Percentiles rank a stretch among this genome's conserved stretches.
Conservation (phyloP, 2,329 filamentous ascomycete species). For the Colletotrichum tofieldiae region DNA sequence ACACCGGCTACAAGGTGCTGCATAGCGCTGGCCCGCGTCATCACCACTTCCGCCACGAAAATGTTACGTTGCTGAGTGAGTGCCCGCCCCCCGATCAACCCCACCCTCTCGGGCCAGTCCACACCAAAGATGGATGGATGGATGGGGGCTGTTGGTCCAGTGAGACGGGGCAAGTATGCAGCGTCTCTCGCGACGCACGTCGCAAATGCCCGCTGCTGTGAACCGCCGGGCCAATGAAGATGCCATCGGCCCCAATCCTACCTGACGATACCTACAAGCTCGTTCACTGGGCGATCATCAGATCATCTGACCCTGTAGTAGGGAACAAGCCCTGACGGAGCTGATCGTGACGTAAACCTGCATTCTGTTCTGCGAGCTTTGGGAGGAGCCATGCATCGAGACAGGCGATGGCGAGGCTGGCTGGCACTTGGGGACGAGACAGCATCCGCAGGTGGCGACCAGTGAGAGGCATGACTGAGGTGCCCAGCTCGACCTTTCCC, state of each 20-base stretch:
- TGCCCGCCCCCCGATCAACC: background rate
- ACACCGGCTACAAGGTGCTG: background rate
- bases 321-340: background rate
- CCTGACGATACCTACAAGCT: background rate
- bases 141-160: background rate
- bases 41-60: conserved; percentile 4
- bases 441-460: background rate
- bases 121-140: background rate
- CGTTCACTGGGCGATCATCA: background rate
- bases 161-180: background rate
- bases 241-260: background rate
- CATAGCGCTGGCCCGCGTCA: background rate
- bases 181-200: conserved; percentile 5
- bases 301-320: background rate
- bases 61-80: background rate
- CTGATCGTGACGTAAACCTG: background rate
- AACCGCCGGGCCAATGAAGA: background rate
- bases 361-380: background rate
- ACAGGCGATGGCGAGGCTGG: no score
- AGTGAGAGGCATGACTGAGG: background rate
- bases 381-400: background rate
- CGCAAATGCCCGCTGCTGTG: conserved; percentile 30
- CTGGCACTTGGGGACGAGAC: background rate
- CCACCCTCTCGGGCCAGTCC: background rate
- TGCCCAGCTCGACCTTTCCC: background rate